These are phyloP conservation scores for Thielaviopsis musarum DNA, from an alignment of 2,329 filamentous ascomycete genomes.

Conservation along the genomic window DNA sequence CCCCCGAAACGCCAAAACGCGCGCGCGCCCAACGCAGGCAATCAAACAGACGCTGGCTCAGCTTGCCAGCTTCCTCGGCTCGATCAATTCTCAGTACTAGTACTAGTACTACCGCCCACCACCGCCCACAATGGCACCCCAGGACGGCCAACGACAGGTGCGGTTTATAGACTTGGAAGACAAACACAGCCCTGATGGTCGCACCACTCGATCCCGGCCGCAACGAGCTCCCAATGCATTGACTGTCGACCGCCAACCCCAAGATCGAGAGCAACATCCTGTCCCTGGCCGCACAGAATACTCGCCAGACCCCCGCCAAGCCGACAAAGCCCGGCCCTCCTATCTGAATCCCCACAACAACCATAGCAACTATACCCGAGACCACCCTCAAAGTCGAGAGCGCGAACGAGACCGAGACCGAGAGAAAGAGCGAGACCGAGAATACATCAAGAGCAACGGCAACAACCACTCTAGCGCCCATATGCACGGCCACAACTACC, in stretches of 20 bases:
- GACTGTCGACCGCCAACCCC: background rate
- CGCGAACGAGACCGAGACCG: background rate
- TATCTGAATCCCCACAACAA: background rate
- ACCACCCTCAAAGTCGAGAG: background rate
- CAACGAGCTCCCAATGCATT: background rate
- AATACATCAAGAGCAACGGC: background rate
- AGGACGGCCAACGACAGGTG: background rate
- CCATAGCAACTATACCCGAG: background rate
- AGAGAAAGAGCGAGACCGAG: background rate
- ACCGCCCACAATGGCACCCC: background rate
- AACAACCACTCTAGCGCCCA: background rate
- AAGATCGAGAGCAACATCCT: background rate
- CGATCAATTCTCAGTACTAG: background rate
- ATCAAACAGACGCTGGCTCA: background rate
- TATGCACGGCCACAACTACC: background rate
- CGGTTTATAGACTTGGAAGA: conserved; percentile 4
- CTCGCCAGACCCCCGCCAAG: conserved; percentile 6
- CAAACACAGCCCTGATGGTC: background rate
- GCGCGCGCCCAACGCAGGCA: background rate
- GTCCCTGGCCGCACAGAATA: background rate
- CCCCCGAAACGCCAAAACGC: background rate
- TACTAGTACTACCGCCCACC: background rate
- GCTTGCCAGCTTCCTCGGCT: background rate
- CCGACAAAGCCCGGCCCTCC: background rate
- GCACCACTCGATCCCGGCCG: background rate